Conservation (phyloP, 75 land plant genomes). For the Isoetes taiwanensis region DNA sequence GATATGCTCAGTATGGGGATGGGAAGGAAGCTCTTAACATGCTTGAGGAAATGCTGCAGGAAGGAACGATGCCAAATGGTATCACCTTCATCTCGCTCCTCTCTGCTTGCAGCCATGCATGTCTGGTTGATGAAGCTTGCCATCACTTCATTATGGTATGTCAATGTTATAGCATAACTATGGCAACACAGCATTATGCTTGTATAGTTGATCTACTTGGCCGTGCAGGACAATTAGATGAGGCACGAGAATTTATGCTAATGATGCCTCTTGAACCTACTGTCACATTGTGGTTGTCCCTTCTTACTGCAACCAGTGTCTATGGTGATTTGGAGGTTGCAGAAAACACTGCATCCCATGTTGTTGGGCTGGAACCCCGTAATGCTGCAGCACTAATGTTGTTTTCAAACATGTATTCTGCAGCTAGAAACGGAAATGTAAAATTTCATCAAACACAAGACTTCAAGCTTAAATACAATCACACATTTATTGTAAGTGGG, state of each 20-base stretch:
- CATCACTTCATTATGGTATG: constrained; percentile 11
- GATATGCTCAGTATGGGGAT: constrained; percentile 19
- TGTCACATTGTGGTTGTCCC: constrained; percentile 30
- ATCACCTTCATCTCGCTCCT: constrained; percentile 19
- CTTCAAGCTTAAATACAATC: too few species aligned
- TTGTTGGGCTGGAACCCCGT: constrained; percentile 41
- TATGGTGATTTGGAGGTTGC: constrained; percentile 37
- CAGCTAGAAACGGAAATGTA: too few species aligned
- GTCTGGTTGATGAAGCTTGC: constrained; percentile 12
- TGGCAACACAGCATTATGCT: constrained; percentile 15
- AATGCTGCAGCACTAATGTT: constrained; percentile 49
- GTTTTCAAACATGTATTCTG: too few species aligned
- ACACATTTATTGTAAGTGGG: too few species aligned
- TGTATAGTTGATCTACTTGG: constrained; percentile 29
- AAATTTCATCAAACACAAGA: too few species aligned
- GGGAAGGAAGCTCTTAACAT: constrained; percentile 12
- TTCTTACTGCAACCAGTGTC: constrained; percentile 43
- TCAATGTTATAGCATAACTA: constrained; percentile 7
- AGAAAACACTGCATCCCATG: constrained; percentile 38
- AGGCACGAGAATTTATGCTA: constrained; percentile 15
- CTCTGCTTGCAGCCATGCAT: constrained; percentile 17
- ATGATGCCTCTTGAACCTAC: constrained; percentile 9
- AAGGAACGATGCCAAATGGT: constrained; percentile 11
- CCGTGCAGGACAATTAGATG: constrained; percentile 10
- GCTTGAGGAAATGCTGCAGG: constrained; percentile 22